Conservation (phyloP, 2,329 filamentous ascomycete species). For the Aspergillus oerlinghausenensis region DNA sequence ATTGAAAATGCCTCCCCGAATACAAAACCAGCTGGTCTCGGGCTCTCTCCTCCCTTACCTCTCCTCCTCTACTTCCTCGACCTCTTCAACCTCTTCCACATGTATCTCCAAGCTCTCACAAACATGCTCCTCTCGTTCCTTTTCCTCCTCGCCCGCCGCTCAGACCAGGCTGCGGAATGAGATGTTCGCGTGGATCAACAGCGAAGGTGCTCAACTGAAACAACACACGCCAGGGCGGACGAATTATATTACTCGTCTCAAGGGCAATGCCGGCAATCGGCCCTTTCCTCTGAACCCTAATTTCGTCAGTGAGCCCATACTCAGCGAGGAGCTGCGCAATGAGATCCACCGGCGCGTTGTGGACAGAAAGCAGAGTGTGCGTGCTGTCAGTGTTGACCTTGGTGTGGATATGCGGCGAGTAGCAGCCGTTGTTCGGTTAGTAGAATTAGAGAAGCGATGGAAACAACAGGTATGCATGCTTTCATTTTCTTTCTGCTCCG, state of each 20-base stretch:
- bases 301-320: conserved; percentile 67
- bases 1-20: conserved; percentile 36
- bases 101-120: conserved; percentile 12
- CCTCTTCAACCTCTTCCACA: conserved; percentile 17
- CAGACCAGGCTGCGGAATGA: conserved; percentile 49
- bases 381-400: conserved; percentile 70
- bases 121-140: conserved; percentile 23
- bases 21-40: conserved; percentile 33
- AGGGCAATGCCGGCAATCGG: conserved; percentile 20
- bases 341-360: conserved; percentile 68
- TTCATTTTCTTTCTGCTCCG: conserved; percentile 13
- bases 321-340: conserved; percentile 69
- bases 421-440: conserved; percentile 78
- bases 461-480: conserved; percentile 60
- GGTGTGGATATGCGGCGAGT: conserved; percentile 79
- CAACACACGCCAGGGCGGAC: conserved; percentile 28
- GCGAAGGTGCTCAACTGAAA: conserved; percentile 28
- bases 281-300: conserved; percentile 71
- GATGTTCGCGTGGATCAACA: conserved; percentile 57
- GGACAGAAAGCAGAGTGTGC: conserved; percentile 62
- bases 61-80: conserved; percentile 20
- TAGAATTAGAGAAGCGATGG: conserved; percentile 81
- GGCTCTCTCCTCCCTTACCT: conserved; percentile 31
- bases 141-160: conserved; percentile 29
- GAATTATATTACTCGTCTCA: conserved; percentile 27